Conservation (phyloP, 371 early-diverging fungal genomes). For the Apophysomyces trapeziformis region DNA sequence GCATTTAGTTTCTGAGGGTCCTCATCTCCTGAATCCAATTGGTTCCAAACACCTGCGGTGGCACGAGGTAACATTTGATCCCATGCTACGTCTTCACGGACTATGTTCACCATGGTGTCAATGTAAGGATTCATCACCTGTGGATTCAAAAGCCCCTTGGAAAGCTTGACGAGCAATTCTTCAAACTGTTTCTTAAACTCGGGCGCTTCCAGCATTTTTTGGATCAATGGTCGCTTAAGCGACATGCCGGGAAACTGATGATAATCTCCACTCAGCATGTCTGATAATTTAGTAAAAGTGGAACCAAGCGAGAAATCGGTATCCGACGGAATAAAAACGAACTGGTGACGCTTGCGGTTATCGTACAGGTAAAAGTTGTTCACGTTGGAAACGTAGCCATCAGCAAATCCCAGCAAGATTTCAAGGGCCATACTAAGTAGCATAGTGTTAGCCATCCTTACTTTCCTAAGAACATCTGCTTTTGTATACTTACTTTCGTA, state of each 20-base stretch:
- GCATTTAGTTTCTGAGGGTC: not conserved
- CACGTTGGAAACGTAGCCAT: slow-evolving; percentile 28
- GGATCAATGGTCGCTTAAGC: slow-evolving; percentile 8
- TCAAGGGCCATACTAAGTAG: slow-evolving; percentile 33
- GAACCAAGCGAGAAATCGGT: not conserved
- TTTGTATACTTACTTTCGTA: slow-evolving; percentile 23
- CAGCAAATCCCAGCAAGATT: slow-evolving; percentile 31
- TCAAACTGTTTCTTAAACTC: slow-evolving; percentile 15
- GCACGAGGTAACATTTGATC: slow-evolving; percentile 18
- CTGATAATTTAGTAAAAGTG: slow-evolving; percentile 9
- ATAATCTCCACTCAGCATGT: slow-evolving; percentile 11
- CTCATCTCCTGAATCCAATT: not conserved
- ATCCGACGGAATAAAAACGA: slow-evolving; percentile 10
- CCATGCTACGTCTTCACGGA: slow-evolving; percentile 27
- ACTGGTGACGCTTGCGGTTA: not conserved
- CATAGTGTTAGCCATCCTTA: not conserved
- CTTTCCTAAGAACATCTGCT: not conserved
- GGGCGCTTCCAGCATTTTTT: slow-evolving; percentile 8
- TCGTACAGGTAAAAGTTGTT: slow-evolving; percentile 40
- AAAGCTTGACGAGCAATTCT: slow-evolving; percentile 16
- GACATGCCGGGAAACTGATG: slow-evolving; percentile 12
- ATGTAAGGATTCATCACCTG: slow-evolving; percentile 18
- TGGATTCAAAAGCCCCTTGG: slow-evolving; percentile 19
- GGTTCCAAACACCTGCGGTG: not conserved
- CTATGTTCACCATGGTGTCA: slow-evolving; percentile 20